Base-by-base conservation (phyloP, 1,284 basidiomycete genomes). In the Tylopilus sp. region DNA sequence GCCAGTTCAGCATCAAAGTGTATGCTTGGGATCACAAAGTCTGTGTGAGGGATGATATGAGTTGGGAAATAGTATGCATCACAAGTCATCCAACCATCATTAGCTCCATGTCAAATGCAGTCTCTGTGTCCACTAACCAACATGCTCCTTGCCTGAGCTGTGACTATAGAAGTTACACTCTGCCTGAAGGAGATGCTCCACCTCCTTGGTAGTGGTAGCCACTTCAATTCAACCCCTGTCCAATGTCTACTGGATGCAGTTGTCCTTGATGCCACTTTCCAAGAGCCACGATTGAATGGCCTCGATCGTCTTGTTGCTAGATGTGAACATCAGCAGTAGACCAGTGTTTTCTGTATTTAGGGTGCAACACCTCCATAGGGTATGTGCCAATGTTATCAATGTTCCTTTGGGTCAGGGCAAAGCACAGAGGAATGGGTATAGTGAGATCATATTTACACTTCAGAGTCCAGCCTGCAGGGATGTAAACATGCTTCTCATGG, bases 281-380 rank as follows among this genome's bases (percentile, higher is more conserved):
- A 54, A 45, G 8, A 77, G 64, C 75, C 77, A 77, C 2, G 54
- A 55, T 26, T 57, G 59, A 29, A 77, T 74, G 0, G 61, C 55
- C 1, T 55, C 54, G 41, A 74, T 51, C 0, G 73, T 66, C 46
- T 70, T 65, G 13, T 63, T 54, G 41, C 63, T 64, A 1, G 75
- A 74, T 18, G 70, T 60, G 50, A 78, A 75, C 54, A 21, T 71
- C 61, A 21, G 61, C 58, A 5, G 66, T 55, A 25, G 61, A 58
- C 74, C 74, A 77, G 54, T 76, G 74, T 28, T 72, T 65, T 2
- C 74, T 72, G 44, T 73, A 76, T 54, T 68, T 66, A 3, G 75
- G 74, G 51, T 74, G 68, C 2, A 74, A 73, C 13, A 77, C 68
- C 41, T 72, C 70, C 49, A 70, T 60, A 29, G 76, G 65, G 53